These are phyloP conservation scores for Pyracantha coccinea DNA, from an alignment of 331 rosid species.

Conservation along the genomic window DNA sequence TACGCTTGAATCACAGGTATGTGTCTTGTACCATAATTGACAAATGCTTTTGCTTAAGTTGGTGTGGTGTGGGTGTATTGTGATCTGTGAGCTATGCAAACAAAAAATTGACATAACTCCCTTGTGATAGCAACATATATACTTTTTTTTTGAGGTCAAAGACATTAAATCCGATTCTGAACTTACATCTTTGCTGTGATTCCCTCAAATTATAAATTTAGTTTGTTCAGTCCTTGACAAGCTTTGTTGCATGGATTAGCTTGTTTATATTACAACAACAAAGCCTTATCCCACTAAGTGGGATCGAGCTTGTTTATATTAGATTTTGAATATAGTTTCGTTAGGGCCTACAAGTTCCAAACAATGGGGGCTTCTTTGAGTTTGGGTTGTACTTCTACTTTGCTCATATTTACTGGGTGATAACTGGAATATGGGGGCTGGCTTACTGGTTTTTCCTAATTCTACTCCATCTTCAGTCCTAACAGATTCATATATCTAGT, in stretches of 20 bases:
- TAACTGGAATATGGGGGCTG: background rate
- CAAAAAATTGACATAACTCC: background rate
- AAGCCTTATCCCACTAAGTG: background rate
- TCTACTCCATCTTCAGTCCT: too few relatives aligned
- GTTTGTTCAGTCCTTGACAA: background rate
- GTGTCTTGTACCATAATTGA: background rate
- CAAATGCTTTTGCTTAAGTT: background rate
- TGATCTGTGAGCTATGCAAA: background rate
- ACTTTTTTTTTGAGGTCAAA: background rate
- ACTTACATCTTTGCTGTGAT: background rate
- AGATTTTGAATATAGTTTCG: background rate
- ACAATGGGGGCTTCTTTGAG: background rate
- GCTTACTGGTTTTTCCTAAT: too few relatives aligned
- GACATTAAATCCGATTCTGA: background rate
- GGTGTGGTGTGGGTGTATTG: background rate
- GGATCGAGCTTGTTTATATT: background rate
- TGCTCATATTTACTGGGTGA: background rate
- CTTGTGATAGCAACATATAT: background rate
- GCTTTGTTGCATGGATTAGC: background rate
- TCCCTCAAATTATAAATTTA: background rate
- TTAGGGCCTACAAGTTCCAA: background rate
- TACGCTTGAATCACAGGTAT: constrained; percentile 60
- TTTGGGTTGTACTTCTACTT: background rate
- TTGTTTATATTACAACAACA: too few relatives aligned
- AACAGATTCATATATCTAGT: too few relatives aligned